Percentiles rank a stretch among this genome's conserved stretches.
Evolutionary conservation across 108 stramenopile genomes (phyloP).

Genomic region (Mediolabrus comicus): DNA sequence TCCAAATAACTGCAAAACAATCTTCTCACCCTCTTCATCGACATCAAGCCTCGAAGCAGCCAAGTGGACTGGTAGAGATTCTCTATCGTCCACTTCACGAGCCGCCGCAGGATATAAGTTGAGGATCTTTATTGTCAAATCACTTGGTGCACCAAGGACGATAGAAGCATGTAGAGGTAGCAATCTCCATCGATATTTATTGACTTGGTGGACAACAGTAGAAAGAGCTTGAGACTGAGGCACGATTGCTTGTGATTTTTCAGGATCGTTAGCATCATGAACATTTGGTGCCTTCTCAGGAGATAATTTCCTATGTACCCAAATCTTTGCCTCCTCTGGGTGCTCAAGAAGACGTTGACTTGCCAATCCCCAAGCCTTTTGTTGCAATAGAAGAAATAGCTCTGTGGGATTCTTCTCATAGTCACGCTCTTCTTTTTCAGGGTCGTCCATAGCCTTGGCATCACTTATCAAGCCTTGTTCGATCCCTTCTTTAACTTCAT

Average conservation of each 20-base stretch:
- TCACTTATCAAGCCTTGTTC: conserved; percentile 21
- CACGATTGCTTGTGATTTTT: conserved; percentile 13
- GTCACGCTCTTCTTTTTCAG: conserved; percentile 31
- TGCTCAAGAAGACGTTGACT: conserved; percentile 14
- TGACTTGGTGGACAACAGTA: conserved; percentile 5
- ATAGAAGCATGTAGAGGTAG: conserved; percentile 49
- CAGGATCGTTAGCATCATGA: conserved; percentile 14
- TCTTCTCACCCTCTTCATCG: conserved; percentile 42
- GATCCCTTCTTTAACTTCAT: conserved; percentile 20
- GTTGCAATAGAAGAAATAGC: conserved; percentile 38
- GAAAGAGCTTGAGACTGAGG: conserved; percentile 9
- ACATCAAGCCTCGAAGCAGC: conserved; percentile 46
- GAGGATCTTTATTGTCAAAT: conserved; percentile 36
- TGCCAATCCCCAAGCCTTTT: conserved; percentile 38
- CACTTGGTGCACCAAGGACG: conserved; percentile 38
- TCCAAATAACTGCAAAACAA: conserved; percentile 39
- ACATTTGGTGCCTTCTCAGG: conserved; percentile 25
- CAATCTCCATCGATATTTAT: conserved; percentile 44
- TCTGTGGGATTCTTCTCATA: conserved; percentile 45
- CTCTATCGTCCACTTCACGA: conserved; percentile 32
- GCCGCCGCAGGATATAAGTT: conserved; percentile 33
- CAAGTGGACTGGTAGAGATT: conserved; percentile 44
- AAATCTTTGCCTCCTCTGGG: conserved; percentile 37
- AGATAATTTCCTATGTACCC: conserved; percentile 26
- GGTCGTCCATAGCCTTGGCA: conserved; percentile 20